phyloP scores from a whole-genome alignment of 768 basidiomycete species.

The Cystofilobasidium capitatum region DNA sequence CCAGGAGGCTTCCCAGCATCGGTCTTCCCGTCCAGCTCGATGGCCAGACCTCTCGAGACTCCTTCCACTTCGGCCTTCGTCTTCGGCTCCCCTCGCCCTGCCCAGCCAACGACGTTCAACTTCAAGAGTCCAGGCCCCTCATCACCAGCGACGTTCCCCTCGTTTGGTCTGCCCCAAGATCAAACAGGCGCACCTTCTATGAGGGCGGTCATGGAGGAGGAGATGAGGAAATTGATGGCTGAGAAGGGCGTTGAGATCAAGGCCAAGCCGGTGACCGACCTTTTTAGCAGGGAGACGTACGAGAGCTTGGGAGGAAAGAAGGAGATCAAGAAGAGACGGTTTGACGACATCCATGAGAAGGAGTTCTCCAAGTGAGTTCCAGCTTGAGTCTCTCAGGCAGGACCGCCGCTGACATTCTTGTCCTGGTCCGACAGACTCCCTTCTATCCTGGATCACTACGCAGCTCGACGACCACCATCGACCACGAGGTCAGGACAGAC shows the following conservation, averaged over 20 bases:
- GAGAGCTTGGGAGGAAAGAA: background rate
- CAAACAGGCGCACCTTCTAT: background rate
- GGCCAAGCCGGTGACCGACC: background rate
- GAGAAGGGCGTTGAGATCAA: background rate
- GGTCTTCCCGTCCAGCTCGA: background rate
- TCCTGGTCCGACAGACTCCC: conserved; percentile 1
- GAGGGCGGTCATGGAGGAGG: conserved; percentile 15
- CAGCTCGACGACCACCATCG: background rate
- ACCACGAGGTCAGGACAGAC: background rate
- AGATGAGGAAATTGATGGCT: conserved; percentile 1
- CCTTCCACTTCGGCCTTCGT: background rate
- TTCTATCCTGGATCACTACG: conserved; percentile 20
- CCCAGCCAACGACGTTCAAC: background rate
- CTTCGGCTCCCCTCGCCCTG: background rate
- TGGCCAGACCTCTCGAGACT: background rate
- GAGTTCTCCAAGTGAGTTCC: conserved; percentile 25
- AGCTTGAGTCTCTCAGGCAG: background rate
- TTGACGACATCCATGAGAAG: conserved; percentile 25
- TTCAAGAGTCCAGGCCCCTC: background rate
- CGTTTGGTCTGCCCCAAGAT: background rate
- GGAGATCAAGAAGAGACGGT: conserved; percentile 20
- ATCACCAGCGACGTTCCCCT: background rate
- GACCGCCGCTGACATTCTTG: background rate
- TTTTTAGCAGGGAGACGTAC: background rate
- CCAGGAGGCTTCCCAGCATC: conserved; percentile 18